phyloP scores from a whole-genome alignment of 352 stramenopile species.

The Phytophthora multivora region DNA sequence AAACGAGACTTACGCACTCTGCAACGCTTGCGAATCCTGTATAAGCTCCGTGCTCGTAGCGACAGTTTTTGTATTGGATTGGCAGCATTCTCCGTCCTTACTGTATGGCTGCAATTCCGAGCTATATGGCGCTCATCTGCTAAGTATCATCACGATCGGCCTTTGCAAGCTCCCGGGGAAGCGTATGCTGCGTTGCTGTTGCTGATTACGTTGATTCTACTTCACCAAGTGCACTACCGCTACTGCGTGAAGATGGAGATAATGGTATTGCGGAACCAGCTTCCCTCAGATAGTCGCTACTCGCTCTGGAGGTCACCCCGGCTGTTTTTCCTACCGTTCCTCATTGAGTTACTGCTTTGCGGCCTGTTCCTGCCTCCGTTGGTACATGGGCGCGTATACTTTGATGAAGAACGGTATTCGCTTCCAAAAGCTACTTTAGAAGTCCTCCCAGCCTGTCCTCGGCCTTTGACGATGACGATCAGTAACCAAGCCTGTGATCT shows the following conservation, averaged over 20 bases:
- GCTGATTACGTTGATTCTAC: conserved; percentile 45
- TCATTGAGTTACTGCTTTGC: conserved; percentile 51
- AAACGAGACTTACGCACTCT: conserved; percentile 32
- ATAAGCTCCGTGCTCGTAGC: conserved; percentile 34
- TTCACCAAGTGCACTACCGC: conserved; percentile 48
- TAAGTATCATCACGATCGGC: conserved; percentile 15
- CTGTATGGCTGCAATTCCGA: conserved; percentile 59
- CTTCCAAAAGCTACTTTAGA: conserved; percentile 18
- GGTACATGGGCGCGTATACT: conserved; percentile 44
- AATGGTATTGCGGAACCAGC: conserved; percentile 52
- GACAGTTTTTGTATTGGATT: conserved; percentile 46
- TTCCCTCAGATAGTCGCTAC: conserved; percentile 26
- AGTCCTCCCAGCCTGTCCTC: conserved; percentile 27
- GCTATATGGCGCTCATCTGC: conserved; percentile 56
- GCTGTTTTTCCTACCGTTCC: conserved; percentile 45
- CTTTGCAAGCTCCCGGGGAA: conserved; percentile 54
- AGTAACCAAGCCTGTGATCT: conserved; percentile 39
- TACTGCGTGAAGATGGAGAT: conserved; percentile 65
- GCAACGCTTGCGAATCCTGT: conserved; percentile 32
- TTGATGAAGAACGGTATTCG: conserved; percentile 56
- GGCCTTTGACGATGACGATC: conserved; percentile 29
- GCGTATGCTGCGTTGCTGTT: conserved; percentile 49
- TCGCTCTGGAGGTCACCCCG: conserved; percentile 26
- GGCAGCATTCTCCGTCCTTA: conserved; percentile 39
- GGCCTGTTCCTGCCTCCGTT: conserved; percentile 53